Conservation (phyloP, 2,329 filamentous ascomycete species). For the Aspergillus unguis region DNA sequence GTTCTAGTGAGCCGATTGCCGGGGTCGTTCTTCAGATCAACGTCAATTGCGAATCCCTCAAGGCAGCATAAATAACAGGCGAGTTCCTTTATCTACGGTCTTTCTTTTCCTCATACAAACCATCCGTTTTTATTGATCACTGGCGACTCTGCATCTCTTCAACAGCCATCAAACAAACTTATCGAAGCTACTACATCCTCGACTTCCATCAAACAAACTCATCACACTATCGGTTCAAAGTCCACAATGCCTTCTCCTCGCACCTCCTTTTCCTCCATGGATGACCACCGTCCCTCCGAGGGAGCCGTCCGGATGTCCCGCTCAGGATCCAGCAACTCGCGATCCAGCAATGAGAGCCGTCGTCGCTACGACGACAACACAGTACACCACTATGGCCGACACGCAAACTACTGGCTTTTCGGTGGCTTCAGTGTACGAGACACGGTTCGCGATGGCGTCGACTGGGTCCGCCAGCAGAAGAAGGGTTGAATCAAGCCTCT, state of each 20-base stretch:
- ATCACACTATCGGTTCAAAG: slow-evolving; percentile 1
- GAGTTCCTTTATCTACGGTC: not conserved
- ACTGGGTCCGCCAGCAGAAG: slow-evolving; percentile 26
- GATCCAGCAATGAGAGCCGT: slow-evolving; percentile 32
- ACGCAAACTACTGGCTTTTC: slow-evolving; percentile 53
- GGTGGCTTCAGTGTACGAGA: slow-evolving; percentile 48
- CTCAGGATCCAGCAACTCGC: slow-evolving; percentile 19
- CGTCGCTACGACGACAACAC: slow-evolving; percentile 41
- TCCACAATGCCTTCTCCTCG: slow-evolving; percentile 4
- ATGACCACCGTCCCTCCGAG: slow-evolving; percentile 14
- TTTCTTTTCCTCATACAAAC: not conserved
- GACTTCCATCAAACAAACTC: slow-evolving; percentile 8
- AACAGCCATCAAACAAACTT: slow-evolving; percentile 2
- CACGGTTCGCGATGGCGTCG: slow-evolving; percentile 42
- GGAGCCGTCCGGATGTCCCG: slow-evolving; percentile 14
- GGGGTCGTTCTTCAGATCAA: not conserved
- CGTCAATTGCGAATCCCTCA: not conserved
- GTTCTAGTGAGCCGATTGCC: slow-evolving; percentile 7
- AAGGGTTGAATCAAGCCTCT: slow-evolving; percentile 9
- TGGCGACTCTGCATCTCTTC: not conserved
- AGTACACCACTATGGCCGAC: slow-evolving; percentile 46
- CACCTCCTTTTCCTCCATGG: slow-evolving; percentile 8
- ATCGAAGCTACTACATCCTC: not conserved
- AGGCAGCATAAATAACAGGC: slow-evolving; percentile 3
- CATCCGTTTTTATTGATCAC: not conserved